phyloP scores from a whole-genome alignment of 768 basidiomycete genomes.

The Tricholoma furcatifolium region DNA sequence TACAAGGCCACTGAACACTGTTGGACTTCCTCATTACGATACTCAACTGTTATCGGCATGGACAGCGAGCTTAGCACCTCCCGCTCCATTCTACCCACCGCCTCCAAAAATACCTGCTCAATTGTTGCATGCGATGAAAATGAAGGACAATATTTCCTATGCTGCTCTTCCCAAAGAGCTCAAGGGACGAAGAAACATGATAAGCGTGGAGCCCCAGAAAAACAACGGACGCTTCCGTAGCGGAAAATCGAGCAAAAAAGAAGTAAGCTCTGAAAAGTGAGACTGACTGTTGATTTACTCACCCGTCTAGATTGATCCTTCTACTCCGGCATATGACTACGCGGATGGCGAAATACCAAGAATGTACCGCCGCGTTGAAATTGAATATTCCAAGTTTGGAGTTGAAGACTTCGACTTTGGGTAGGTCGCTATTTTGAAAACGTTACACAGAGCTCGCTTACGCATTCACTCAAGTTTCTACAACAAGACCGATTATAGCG shows the following conservation, averaged over 20 bases:
- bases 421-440: constrained; percentile 38
- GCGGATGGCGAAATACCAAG: constrained; percentile 65
- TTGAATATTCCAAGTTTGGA: constrained; percentile 97
- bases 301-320: constrained; percentile 46
- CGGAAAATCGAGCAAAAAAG: constrained; percentile 55
- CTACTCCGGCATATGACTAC: constrained; percentile 51
- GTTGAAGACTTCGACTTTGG: constrained; percentile 99
- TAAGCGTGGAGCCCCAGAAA: constrained; percentile 50
- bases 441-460: background rate
- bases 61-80: constrained; percentile 42
- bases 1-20: constrained; percentile 76
- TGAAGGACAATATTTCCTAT: constrained; percentile 88
- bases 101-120: constrained; percentile 78
- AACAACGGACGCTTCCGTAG: constrained; percentile 80
- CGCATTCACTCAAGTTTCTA: constrained; percentile 63
- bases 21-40: constrained; percentile 88
- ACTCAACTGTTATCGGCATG: constrained; percentile 74
- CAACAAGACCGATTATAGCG: constrained; percentile 87
- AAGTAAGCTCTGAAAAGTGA: constrained; percentile 31
- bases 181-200: constrained; percentile 79
- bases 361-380: constrained; percentile 90
- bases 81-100: constrained; percentile 54
- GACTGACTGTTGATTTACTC: constrained; percentile 1
- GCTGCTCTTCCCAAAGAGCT: constrained; percentile 86
- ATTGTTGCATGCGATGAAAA: constrained; percentile 75